A percentile compares a stretch with the other conserved stretches of the same genome.
phyloP scores from a whole-genome alignment of 495 filamentous ascomycete species.

The Penicillium cataractarum region DNA sequence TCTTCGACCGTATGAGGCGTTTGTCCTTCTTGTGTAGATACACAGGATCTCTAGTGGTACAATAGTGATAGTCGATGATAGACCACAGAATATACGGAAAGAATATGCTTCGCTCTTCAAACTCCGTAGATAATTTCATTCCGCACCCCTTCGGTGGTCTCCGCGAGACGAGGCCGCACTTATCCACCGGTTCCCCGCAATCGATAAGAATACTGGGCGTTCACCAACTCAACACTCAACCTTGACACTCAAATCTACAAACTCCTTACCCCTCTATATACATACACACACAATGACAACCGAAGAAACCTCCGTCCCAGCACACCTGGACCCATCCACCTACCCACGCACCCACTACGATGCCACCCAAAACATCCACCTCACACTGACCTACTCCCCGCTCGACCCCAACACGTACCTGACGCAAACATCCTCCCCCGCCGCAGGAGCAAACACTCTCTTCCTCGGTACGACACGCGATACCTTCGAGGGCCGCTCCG shows the following conservation, averaged over 20 bases:
- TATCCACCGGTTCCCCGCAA: constrained; percentile 32
- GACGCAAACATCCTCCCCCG: constrained; percentile 70
- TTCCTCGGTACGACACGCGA: constrained; percentile 91
- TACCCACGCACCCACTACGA: constrained; percentile 44
- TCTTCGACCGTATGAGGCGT: constrained; percentile 47
- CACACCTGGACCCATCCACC: constrained; percentile 44
- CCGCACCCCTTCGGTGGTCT: constrained; percentile 14
- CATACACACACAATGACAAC: constrained; percentile 24
- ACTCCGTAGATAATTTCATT: neutral
- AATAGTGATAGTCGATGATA: neutral
- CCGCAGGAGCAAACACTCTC: constrained; percentile 85
- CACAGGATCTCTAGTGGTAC: neutral
- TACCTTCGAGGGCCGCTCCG: constrained; percentile 73
- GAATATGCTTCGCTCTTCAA: neutral
- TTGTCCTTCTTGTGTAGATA: constrained; percentile 33
- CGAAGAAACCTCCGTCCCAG: constrained; percentile 25
- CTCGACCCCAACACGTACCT: constrained; percentile 66
- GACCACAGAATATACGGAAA: neutral
- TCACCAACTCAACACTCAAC: neutral
- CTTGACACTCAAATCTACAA: neutral
- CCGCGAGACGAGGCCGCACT: constrained; percentile 18
- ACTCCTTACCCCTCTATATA: neutral
- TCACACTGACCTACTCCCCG: constrained; percentile 58
- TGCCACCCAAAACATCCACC: constrained; percentile 40
- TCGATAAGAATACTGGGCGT: no score